Evolutionary conservation across 2,329 filamentous ascomycete genomes (phyloP).

Genomic region (Aspergillus sojae): DNA sequence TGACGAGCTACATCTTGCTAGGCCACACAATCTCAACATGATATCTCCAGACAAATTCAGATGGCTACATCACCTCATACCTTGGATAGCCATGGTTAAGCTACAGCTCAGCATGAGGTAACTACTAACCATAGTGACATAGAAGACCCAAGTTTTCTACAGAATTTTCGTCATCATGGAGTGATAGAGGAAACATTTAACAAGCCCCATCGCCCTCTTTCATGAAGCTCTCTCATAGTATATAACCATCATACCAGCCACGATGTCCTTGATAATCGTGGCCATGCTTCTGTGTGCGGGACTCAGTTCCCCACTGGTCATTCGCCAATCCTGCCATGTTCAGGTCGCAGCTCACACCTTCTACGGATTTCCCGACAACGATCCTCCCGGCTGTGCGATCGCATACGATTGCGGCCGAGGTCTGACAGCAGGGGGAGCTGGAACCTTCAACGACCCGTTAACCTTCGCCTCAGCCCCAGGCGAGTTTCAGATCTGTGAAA

Average conservation of each 20-base stretch:
- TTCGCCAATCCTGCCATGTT: background rate
- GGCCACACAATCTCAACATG: too few relatives aligned
- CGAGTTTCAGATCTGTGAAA: slow-evolving; percentile 47
- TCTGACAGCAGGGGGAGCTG: slow-evolving; percentile 44
- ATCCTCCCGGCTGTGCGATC: slow-evolving; percentile 38
- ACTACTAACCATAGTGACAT: background rate
- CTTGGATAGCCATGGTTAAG: background rate
- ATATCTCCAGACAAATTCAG: background rate
- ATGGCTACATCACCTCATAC: background rate
- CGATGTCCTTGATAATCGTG: background rate
- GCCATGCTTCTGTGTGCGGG: background rate
- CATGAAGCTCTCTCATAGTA: background rate
- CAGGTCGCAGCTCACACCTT: slow-evolving; percentile 36
- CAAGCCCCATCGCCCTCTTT: background rate
- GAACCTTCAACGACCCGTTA: slow-evolving; percentile 47
- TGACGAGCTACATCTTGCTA: too few relatives aligned
- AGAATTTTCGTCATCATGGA: background rate
- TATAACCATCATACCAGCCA: background rate
- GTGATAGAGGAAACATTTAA: background rate
- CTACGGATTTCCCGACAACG: slow-evolving; percentile 46
- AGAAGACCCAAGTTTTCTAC: background rate
- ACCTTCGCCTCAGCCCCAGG: slow-evolving; percentile 48
- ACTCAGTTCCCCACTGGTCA: background rate
- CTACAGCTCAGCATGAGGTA: background rate
- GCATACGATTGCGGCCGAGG: slow-evolving; percentile 42